phyloP scores from a whole-genome alignment of 2,329 filamentous ascomycete species.

The Penicillium oxalicum region DNA sequence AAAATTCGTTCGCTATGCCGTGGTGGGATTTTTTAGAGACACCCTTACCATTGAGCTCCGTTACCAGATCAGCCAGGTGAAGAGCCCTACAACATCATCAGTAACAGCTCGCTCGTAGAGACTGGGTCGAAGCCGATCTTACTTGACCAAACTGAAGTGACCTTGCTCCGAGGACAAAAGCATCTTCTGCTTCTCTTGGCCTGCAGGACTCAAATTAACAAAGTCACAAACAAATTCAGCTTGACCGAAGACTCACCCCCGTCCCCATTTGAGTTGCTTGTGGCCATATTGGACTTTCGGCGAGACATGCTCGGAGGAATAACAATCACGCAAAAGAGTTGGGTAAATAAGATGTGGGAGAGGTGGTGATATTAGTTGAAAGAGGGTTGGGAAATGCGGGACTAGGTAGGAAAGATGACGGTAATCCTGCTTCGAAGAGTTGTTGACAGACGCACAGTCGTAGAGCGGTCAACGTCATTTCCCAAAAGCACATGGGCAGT shows the following conservation, averaged over 20 bases:
- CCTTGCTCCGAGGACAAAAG: constrained; percentile 44
- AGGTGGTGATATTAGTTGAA: constrained; percentile 3
- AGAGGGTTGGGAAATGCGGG: constrained; percentile 8
- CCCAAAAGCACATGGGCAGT: constrained; percentile 10
- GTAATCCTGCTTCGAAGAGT: constrained; percentile 21
- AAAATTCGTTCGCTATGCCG: too few species aligned
- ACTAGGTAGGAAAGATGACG: constrained; percentile 14
- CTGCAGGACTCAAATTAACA: constrained; percentile 23
- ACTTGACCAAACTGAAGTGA: constrained; percentile 49
- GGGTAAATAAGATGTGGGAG: not conserved
- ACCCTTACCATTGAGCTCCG: constrained; percentile 44
- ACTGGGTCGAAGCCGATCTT: not conserved
- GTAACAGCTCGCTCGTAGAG: not conserved
- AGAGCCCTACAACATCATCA: constrained; percentile 34
- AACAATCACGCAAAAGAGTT: not conserved
- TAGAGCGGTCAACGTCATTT: constrained; percentile 35
- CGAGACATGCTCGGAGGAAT: constrained; percentile 34
- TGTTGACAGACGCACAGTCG: constrained; percentile 33
- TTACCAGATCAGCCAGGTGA: constrained; percentile 47
- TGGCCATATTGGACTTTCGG: constrained; percentile 32
- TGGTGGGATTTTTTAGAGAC: not conserved
- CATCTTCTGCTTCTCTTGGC: constrained; percentile 46
- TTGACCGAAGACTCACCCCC: constrained; percentile 27
- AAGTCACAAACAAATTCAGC: constrained; percentile 3
- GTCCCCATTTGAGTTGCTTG: constrained; percentile 27